phyloP scores from a whole-genome alignment of 176 grass and related monocot species.

The Aechmea fasciata region DNA sequence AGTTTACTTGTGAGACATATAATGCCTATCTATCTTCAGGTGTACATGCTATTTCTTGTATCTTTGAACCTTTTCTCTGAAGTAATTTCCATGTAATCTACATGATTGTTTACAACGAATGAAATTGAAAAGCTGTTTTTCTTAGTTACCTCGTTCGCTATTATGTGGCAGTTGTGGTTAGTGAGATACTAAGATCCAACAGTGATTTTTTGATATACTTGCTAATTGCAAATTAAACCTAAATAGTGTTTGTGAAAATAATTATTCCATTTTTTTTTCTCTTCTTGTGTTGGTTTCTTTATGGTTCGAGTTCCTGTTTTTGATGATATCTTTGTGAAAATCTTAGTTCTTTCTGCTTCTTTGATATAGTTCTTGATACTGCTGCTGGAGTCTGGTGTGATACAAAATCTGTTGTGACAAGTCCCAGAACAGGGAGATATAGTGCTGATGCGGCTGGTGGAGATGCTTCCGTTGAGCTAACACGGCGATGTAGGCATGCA shows the following conservation, averaged over 20 bases:
- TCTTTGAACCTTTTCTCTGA: not conserved
- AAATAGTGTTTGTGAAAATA: not conserved
- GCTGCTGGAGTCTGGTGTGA: slow-evolving; percentile 98
- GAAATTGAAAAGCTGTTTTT: not conserved
- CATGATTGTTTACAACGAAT: not conserved
- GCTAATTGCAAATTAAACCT: not conserved
- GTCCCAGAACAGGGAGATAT: slow-evolving; percentile 88
- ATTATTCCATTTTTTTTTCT: not conserved
- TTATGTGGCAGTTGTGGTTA: not conserved
- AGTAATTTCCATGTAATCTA: not conserved
- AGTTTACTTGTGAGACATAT: no score
- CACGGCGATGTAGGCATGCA: slow-evolving; percentile 86
- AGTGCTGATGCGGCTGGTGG: slow-evolving; percentile 84
- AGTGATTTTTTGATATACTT: no score
- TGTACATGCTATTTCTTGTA: not conserved
- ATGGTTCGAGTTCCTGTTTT: slow-evolving; percentile 3
- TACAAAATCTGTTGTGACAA: slow-evolving; percentile 88
- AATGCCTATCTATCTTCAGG: not conserved
- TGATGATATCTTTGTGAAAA: not conserved
- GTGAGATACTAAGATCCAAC: not conserved
- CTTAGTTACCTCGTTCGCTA: not conserved
- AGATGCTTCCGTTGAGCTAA: slow-evolving; percentile 87
- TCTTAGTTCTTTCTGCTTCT: slow-evolving; percentile 13
- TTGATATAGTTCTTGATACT: slow-evolving; percentile 79
- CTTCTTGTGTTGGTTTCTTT: not conserved